Conservation (phyloP, 2,329 filamentous ascomycete species). For the Ophiocordyceps camponoti-leonardi region DNA sequence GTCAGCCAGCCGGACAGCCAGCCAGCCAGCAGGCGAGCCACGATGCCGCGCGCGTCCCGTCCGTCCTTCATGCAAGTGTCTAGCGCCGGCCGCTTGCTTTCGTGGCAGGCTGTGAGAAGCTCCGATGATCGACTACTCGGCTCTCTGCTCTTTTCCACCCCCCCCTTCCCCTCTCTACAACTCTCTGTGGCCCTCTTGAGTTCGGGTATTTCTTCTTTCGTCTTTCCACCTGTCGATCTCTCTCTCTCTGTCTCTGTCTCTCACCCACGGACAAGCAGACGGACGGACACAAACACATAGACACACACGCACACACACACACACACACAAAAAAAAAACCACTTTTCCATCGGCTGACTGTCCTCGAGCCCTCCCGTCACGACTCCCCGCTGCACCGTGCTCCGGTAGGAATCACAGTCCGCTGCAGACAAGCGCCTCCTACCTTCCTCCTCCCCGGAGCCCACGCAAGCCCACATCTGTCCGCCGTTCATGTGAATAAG, state of each 20-base stretch:
- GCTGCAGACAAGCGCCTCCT: background rate
- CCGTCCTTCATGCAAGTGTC: slow-evolving; percentile 9
- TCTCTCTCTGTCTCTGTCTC: too few relatives aligned
- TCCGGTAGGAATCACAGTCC: background rate
- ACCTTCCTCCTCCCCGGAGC: background rate
- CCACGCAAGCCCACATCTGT: too few relatives aligned
- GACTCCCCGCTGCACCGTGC: background rate
- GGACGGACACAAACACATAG: too few relatives aligned
- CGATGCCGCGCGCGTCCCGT: slow-evolving; percentile 4
- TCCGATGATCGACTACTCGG: background rate
- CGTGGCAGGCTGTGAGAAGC: slow-evolving; percentile 17
- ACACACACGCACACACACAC: too few relatives aligned
- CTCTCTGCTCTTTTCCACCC: background rate
- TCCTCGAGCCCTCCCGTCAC: too few relatives aligned
- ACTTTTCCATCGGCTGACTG: background rate
- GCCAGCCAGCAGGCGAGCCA: slow-evolving; percentile 7
- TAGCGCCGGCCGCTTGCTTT: slow-evolving; percentile 16
- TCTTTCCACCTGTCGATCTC: too few relatives aligned
- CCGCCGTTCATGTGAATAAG: too few relatives aligned
- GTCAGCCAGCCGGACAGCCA: slow-evolving; percentile 6
- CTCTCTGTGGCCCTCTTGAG: too few relatives aligned
- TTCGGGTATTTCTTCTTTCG: too few relatives aligned
- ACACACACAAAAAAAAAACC: too few relatives aligned
- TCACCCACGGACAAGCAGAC: too few relatives aligned
- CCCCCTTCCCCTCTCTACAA: background rate